A percentile compares a stretch with the other conserved stretches of the same genome.
phyloP scores from a whole-genome alignment of 1,284 basidiomycete species.

The Trichosporon ovoides region DNA sequence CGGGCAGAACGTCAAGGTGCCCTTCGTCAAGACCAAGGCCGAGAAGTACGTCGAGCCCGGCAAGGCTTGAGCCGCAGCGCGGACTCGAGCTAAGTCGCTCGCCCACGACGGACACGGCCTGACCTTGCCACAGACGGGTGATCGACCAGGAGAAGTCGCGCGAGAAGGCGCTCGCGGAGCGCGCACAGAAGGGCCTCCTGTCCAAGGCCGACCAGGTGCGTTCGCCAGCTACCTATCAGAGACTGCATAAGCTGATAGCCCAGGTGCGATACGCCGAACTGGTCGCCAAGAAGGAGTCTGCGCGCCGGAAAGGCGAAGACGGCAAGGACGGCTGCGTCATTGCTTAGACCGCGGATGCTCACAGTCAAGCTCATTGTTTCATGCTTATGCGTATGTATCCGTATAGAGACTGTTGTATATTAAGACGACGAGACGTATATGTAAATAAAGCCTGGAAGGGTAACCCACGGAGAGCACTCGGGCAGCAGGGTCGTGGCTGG shows the following conservation, averaged over 20 bases:
- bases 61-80: background rate
- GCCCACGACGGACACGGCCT: background rate
- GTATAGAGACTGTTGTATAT: background rate
- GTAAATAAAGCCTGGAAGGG: background rate
- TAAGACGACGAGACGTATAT: background rate
- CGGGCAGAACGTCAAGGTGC: slow-evolving; percentile 45
- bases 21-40: slow-evolving; percentile 44
- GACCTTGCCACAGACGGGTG: background rate
- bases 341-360: slow-evolving; percentile 5
- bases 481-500: background rate
- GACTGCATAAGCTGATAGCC: background rate
- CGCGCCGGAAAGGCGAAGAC: slow-evolving; percentile 30
- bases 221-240: slow-evolving; percentile 12
- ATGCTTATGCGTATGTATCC: background rate
- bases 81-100: background rate
- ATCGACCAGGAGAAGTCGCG: slow-evolving; percentile 22
- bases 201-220: slow-evolving; percentile 48
- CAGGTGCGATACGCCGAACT: slow-evolving; percentile 47
- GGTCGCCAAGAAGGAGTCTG: slow-evolving; percentile 35
- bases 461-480: too few species aligned
- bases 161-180: slow-evolving; percentile 41
- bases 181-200: slow-evolving; percentile 47
- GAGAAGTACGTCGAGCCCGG: slow-evolving; percentile 37
- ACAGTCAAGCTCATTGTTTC: too few species aligned
- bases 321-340: slow-evolving; percentile 27